Conservation (phyloP, 2,329 filamentous ascomycete genomes). For the Pseudocercospora fijiensis region DNA sequence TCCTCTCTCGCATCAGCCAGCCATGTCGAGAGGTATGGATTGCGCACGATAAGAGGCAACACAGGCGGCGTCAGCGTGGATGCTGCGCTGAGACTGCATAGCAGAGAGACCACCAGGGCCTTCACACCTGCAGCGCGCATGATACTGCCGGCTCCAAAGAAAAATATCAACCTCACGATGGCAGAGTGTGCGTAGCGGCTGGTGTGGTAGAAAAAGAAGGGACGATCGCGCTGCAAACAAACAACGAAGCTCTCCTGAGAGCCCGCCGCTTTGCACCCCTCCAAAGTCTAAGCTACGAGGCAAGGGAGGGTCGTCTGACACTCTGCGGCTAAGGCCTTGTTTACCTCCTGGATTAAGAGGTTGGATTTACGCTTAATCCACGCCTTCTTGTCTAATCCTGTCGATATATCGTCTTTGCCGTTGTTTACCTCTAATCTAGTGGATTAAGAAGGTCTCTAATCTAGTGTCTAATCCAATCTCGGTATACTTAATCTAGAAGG, state of each 20-base stretch:
- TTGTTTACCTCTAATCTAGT: neutral
- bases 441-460: neutral
- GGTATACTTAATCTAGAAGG: neutral
- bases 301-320: conserved; percentile 20
- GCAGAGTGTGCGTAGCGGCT: conserved; percentile 5
- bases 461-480: neutral
- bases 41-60: conserved; percentile 52
- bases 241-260: conserved; percentile 2
- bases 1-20: conserved; percentile 66
- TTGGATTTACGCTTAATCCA: neutral
- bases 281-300: conserved; percentile 13
- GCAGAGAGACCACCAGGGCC: conserved; percentile 29
- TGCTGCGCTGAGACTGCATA: conserved; percentile 40
- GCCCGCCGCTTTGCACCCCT: neutral
- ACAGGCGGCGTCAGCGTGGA: conserved; percentile 57
- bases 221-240: neutral
- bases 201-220: neutral
- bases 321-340: neutral
- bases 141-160: conserved; percentile 4
- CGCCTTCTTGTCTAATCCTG: neutral
- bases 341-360: neutral
- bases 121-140: conserved; percentile 26
- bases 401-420: neutral
- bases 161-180: neutral
- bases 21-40: conserved; percentile 54